phyloP scores from a whole-genome alignment of 2,329 filamentous ascomycete species.

The Tolypocladium ophioglossoides region DNA sequence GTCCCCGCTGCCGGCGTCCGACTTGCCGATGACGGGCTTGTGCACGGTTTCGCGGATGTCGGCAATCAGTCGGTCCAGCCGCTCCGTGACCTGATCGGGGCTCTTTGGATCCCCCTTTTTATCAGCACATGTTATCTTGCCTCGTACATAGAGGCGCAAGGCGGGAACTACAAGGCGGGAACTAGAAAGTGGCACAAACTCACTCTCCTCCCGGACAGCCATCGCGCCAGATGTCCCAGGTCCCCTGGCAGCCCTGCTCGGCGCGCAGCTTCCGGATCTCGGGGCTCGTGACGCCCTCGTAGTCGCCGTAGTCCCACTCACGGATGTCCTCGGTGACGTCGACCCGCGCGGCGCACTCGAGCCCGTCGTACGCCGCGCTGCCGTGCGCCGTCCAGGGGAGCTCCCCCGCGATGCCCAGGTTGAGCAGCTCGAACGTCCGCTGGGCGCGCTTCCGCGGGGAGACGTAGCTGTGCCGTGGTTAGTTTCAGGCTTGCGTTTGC shows the following conservation, averaged over 20 bases:
- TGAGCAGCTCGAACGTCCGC: conserved; percentile 79
- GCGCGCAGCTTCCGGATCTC: conserved; percentile 52
- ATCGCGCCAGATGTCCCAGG: conserved; percentile 85
- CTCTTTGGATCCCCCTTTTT: conserved; percentile 30
- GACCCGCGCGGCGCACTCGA: conserved; percentile 48
- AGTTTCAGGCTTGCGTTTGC: conserved; percentile 1
- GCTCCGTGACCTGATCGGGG: conserved; percentile 59
- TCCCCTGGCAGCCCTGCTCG: conserved; percentile 42
- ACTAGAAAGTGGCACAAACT: conserved; percentile 17
- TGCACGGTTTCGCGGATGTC: conserved; percentile 64
- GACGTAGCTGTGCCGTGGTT: conserved; percentile 50
- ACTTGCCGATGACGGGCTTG: conserved; percentile 46
- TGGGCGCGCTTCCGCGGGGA: conserved; percentile 79
- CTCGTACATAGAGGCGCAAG: too few relatives aligned
- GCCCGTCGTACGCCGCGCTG: conserved; percentile 19
- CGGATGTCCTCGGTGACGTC: conserved; percentile 62
- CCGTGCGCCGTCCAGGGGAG: conserved; percentile 59
- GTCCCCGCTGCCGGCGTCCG: conserved; percentile 24
- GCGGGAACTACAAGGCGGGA: too few relatives aligned
- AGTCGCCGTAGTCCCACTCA: conserved; percentile 83
- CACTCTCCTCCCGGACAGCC: conserved; percentile 79
- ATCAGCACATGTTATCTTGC: background rate
- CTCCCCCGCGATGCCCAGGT: conserved; percentile 55
- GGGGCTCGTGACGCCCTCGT: conserved; percentile 67
- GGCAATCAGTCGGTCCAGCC: conserved; percentile 65